A percentile compares a stretch with the other conserved stretches of the same genome.
Evolutionary conservation across 1,284 basidiomycete genomes (phyloP).

Genomic region (Ganoderma sp.): DNA sequence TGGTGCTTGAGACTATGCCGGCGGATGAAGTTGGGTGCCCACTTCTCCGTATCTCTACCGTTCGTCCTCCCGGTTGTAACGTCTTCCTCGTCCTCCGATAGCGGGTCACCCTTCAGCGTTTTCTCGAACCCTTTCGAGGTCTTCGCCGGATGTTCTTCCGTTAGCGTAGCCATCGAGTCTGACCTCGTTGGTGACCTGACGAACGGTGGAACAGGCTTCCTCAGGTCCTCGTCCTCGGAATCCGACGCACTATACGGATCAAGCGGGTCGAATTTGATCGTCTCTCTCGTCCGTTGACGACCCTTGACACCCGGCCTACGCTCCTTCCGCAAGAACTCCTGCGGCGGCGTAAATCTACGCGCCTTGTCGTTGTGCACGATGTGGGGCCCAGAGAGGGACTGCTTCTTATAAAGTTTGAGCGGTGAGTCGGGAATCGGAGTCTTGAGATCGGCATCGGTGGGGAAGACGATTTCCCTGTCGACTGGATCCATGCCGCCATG

Average conservation of each 20-base stretch:
- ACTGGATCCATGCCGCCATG: constrained; percentile 27
- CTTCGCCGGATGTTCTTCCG: constrained; percentile 20
- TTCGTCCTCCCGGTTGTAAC: constrained; percentile 13
- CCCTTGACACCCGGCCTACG: constrained; percentile 31
- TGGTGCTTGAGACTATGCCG: constrained; percentile 32
- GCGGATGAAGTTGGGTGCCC: constrained; percentile 44
- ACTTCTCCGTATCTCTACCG: constrained; percentile 32
- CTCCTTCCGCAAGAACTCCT: constrained; percentile 36
- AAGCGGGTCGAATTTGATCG: constrained; percentile 55
- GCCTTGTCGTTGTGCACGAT: constrained; percentile 4
- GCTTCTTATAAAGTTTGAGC: constrained; percentile 35
- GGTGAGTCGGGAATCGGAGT: constrained; percentile 33
- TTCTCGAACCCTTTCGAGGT: constrained; percentile 1
- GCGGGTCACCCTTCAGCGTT: constrained; percentile 13
- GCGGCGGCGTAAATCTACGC: constrained; percentile 28
- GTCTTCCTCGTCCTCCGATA: constrained; percentile 29
- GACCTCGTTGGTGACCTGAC: constrained; percentile 26
- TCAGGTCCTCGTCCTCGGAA: constrained; percentile 37
- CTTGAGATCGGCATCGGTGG: constrained; percentile 40
- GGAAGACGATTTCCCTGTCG: constrained; percentile 39
- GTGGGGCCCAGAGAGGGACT: constrained; percentile 20
- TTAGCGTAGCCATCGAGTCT: constrained; percentile 30
- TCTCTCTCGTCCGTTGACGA: constrained; percentile 45
- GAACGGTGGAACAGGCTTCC: constrained; percentile 24
- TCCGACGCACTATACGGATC: constrained; percentile 44